Base-by-base conservation (phyloP, 2,329 filamentous ascomycete species). In the Pseudocercospora crystallina region DNA sequence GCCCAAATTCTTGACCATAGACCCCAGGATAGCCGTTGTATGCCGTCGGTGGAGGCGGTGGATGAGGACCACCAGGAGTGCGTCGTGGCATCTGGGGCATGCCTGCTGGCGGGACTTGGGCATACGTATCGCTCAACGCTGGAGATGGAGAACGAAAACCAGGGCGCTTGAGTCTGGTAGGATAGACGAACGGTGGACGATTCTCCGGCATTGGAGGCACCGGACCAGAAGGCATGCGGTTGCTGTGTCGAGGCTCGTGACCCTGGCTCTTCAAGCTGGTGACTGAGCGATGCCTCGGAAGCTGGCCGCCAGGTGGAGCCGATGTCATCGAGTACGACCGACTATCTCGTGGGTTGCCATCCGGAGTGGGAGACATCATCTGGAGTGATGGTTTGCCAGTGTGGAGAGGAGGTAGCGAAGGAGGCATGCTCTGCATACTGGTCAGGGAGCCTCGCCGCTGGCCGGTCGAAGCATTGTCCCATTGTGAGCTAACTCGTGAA, bases 301-400 rank as follows among this genome's bases (percentile, higher is more conserved):
- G 60, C 39, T 60, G 66, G 39, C 65, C 66, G 12, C 59, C 56
- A 5, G 69, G 65, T 37, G 66, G 68, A 31, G 67, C 64, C 14
- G 65, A 65, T 1, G 69, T 72, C 63, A 75, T 61, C 5, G 75
- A 77, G 53, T 68, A 72, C 1, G 72, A 75, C 9, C 75, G 69
- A 43, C 70, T 69, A 42, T 75, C 69, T 44, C 70, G 51, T 14
- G 53, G 52, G 30, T 58, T 60, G 38, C 38, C 37, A 33, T 65
- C 57, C 46, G 52, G 51, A n/a, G 55, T 52, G 13, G 54, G 53
- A 17, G 58, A 55, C 37, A 57, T 53, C 54, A 51, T 54, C 26
- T 57, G 53, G 8, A 62, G 48, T 11, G 54, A 43, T 14, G 53
- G 43, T 45, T 60, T 63, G 29, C 56, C 57, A 8, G 47, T 40